Evolutionary conservation across 192 early-diverging fungal genomes (phyloP).

Genomic region (Umbelopsis isabellina): DNA sequence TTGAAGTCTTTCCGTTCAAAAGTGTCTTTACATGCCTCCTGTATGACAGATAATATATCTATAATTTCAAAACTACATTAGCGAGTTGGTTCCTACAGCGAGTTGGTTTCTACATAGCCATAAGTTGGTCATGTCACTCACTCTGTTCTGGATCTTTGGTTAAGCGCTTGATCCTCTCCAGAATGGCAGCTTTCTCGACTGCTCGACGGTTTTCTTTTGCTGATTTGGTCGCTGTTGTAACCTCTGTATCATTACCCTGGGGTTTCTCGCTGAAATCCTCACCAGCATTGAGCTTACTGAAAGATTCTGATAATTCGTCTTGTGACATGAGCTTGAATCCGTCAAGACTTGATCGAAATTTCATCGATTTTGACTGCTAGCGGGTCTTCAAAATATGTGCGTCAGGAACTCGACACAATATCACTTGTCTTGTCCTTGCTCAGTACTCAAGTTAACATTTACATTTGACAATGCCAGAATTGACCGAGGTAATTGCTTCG

Average conservation of each 20-base stretch:
- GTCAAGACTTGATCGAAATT: not conserved
- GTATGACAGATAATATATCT: conserved; percentile 69
- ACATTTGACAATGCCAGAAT: conserved; percentile 30
- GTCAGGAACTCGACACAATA: conserved; percentile 4
- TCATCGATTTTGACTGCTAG: conserved; percentile 4
- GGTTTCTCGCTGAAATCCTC: not conserved
- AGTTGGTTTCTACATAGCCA: not conserved
- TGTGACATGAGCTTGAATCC: not conserved
- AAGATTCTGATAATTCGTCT: not conserved
- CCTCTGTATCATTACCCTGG: not conserved
- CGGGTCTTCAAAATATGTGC: conserved; percentile 6
- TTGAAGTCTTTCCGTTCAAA: conserved; percentile 64
- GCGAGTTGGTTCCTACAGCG: not conserved
- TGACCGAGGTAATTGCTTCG: conserved; percentile 34
- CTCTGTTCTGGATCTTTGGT: conserved; percentile 56
- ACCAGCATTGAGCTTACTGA: not conserved
- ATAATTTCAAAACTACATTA: not conserved
- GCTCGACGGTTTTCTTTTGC: not conserved
- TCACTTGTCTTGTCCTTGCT: not conserved
- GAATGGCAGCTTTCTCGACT: conserved; percentile 25
- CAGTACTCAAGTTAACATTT: too few relatives aligned
- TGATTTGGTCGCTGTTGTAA: not conserved
- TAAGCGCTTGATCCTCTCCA: conserved; percentile 42
- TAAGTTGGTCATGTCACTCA: conserved; percentile 10
- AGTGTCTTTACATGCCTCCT: conserved; percentile 59